These are phyloP conservation scores for Umbelopsis sp. DNA, from an alignment of 192 early-diverging fungal genomes.

Conservation along the genomic window DNA sequence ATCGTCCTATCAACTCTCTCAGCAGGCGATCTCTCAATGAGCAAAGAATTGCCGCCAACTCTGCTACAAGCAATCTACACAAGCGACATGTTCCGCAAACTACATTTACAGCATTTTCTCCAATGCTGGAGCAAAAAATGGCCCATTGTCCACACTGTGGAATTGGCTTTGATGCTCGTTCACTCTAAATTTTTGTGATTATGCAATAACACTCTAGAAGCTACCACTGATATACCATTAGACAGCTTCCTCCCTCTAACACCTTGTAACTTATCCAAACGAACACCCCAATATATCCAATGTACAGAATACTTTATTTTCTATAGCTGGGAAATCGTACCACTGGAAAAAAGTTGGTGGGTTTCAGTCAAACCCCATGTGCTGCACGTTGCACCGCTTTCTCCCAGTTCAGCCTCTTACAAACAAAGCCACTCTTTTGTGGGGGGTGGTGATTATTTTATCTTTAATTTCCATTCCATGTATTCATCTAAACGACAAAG, in stretches of 20 bases:
- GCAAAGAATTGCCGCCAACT: neutral
- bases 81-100: neutral
- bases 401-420: neutral
- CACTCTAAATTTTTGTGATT: neutral
- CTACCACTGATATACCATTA: too few species aligned
- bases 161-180: neutral
- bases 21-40: neutral
- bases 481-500: too few species aligned
- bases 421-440: neutral
- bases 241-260: too few species aligned
- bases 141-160: slow-evolving; percentile 1
- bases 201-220: neutral
- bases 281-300: neutral
- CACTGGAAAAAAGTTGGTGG: neutral
- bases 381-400: neutral
- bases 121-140: neutral
- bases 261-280: too few species aligned
- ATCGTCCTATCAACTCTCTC: neutral
- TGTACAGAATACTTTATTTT: neutral
- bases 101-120: neutral
- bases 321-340: too few species aligned
- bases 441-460: neutral
- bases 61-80: neutral
- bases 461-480: too few species aligned
- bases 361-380: neutral